Conservation (phyloP, 1,284 basidiomycete species). For the Takashimella koratensis region DNA sequence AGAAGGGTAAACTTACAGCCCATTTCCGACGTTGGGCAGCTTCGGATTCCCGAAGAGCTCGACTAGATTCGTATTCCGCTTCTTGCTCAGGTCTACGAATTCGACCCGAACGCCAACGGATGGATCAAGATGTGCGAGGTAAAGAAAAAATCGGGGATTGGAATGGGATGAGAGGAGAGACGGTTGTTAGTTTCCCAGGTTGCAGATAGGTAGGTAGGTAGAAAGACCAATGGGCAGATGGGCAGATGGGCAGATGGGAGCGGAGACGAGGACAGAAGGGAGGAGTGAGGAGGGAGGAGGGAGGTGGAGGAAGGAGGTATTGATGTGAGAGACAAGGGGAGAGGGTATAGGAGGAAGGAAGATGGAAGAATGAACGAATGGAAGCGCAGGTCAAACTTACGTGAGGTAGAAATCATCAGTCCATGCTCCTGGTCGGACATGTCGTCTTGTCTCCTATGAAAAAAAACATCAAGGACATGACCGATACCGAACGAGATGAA, state of each 20-base stretch:
- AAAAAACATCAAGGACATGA: too few relatives aligned
- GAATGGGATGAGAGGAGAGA: neutral
- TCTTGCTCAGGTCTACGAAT: neutral
- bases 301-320: neutral
- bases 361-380: neutral
- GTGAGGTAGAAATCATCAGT: constrained; percentile 16
- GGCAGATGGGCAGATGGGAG: too few relatives aligned
- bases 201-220: too few relatives aligned
- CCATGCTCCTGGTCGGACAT: constrained; percentile 15
- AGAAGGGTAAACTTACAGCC: neutral
- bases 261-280: too few relatives aligned
- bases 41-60: neutral
- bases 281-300: neutral
- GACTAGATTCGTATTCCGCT: neutral
- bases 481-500: too few relatives aligned
- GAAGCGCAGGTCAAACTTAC: constrained; percentile 3
- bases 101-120: too few relatives aligned
- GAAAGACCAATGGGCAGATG: too few relatives aligned
- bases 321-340: constrained; percentile 1
- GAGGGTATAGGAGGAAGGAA: neutral
- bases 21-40: neutral
- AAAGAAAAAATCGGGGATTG: neutral
- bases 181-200: neutral
- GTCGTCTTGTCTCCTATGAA: too few relatives aligned
- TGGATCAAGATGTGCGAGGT: neutral